A percentile compares a stretch with the other conserved stretches of the same genome.
phyloP scores from a whole-genome alignment of 1,139 yeast species.

The Debaryomycetaceae sp. region DNA sequence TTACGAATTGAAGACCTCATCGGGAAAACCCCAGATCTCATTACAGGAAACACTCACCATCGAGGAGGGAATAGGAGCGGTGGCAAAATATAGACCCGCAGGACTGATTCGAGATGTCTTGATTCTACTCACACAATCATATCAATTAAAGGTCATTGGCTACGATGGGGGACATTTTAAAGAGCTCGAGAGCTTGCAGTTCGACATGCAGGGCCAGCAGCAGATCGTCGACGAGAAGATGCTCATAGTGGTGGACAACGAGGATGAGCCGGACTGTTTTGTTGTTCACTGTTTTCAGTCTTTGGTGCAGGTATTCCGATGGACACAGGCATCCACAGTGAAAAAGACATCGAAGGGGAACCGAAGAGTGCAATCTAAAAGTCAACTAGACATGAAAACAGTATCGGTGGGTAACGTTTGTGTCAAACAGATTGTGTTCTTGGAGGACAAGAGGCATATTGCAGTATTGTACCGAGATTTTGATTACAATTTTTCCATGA shows the following conservation, averaged over 20 bases:
- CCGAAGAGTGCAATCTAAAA: conserved; percentile 3
- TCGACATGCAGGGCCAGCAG: conserved; percentile 28
- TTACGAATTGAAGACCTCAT: conserved; percentile 6
- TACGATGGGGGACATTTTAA: conserved; percentile 7
- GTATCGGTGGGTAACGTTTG: conserved; percentile 27
- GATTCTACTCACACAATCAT: conserved; percentile 14
- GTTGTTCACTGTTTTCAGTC: conserved; percentile 30
- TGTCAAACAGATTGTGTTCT: conserved; percentile 20
- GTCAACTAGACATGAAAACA: conserved; percentile 8
- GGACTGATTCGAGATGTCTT: conserved; percentile 12
- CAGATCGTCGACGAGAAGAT: conserved; percentile 24
- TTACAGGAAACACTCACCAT: conserved; percentile 11
- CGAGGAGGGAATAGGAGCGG: conserved; percentile 15
- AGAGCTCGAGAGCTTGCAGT: conserved; percentile 7
- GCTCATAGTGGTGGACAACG: conserved; percentile 15
- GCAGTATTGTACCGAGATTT: conserved; percentile 37
- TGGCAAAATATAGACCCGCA: conserved; percentile 11
- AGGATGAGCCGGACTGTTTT: conserved; percentile 13
- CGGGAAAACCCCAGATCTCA: conserved; percentile 2
- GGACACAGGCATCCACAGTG: conserved; percentile 7
- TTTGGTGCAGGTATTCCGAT: conserved; percentile 19
- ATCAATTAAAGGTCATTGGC: conserved; percentile 9
- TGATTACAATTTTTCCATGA: conserved; percentile 28
- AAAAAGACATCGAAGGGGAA: conserved; percentile 1
- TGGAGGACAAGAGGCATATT: conserved; percentile 9